These are phyloP conservation scores for Cicer chorassanicum DNA, from an alignment of 306 rosid genomes.

Conservation along the genomic window DNA sequence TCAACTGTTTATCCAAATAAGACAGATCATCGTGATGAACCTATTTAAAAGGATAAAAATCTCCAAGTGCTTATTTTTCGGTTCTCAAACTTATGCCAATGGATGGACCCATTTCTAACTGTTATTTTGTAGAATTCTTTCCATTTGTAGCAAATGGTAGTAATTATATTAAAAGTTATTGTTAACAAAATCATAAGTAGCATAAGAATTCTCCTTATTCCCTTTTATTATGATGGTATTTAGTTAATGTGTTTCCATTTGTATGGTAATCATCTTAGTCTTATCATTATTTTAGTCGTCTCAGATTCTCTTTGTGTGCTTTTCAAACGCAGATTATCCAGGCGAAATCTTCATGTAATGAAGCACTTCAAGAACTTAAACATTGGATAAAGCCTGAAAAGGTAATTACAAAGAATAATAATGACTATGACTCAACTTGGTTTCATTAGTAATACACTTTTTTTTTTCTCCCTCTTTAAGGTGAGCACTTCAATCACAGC, in stretches of 20 bases:
- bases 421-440: constrained; percentile 5
- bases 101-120: neutral
- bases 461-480: constrained; percentile 46
- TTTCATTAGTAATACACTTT: neutral
- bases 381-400: constrained; percentile 78
- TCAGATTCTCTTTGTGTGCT: neutral
- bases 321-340: constrained; percentile 60
- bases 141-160: neutral
- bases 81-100: neutral
- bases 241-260: constrained; percentile 21
- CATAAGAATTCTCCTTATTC: neutral
- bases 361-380: constrained; percentile 65
- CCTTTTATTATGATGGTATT: constrained; percentile 19
- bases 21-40: neutral
- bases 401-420: constrained; percentile 50
- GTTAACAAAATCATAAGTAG: neutral
- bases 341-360: constrained; percentile 61
- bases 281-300: neutral
- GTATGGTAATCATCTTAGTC: constrained; percentile 7
- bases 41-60: neutral
- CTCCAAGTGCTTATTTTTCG: neutral
- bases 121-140: constrained; percentile 1
- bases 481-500: constrained; percentile 73
- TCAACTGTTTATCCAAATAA: no score
- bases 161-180: neutral